A percentile compares a stretch with the other conserved stretches of the same genome.
Conservation (phyloP, 192 early-diverging fungal genomes). For the Backusella australiensis region DNA sequence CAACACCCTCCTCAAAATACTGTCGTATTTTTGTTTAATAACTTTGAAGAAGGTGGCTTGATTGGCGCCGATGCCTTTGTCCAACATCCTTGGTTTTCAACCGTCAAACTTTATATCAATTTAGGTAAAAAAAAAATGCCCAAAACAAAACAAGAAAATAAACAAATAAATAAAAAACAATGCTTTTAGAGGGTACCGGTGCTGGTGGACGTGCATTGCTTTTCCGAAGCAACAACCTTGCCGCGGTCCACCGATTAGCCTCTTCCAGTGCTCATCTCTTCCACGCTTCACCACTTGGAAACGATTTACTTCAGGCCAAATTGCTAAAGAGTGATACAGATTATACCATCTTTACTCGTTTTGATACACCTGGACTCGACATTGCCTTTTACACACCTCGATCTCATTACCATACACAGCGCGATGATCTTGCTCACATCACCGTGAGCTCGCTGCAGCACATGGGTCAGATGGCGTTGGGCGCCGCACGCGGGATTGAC, state of each 20-base stretch:
- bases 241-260: constrained; percentile 33
- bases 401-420: constrained; percentile 62
- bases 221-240: constrained; percentile 50
- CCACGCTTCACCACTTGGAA: constrained; percentile 63
- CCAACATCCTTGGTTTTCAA: constrained; percentile 60
- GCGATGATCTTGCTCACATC: constrained; percentile 52
- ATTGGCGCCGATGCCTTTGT: constrained; percentile 62
- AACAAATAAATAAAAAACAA: no score
- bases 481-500: constrained; percentile 48
- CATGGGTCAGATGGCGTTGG: constrained; percentile 61
- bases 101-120: constrained; percentile 65
- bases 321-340: constrained; percentile 53
- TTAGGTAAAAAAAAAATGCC: constrained; percentile 40
- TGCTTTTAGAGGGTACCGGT: constrained; percentile 59
- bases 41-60: constrained; percentile 67
- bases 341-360: constrained; percentile 58
- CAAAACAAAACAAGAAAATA: not conserved
- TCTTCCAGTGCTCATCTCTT: constrained; percentile 50
- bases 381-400: constrained; percentile 64
- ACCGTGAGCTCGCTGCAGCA: constrained; percentile 54
- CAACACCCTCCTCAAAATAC: constrained; percentile 56
- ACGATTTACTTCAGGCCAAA: constrained; percentile 58
- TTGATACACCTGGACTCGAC: constrained; percentile 64
- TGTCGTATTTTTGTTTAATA: constrained; percentile 71
- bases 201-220: constrained; percentile 67